These are phyloP conservation scores for Pythium plurisporium DNA, from an alignment of 352 stramenopile species.

Conservation along the genomic window DNA sequence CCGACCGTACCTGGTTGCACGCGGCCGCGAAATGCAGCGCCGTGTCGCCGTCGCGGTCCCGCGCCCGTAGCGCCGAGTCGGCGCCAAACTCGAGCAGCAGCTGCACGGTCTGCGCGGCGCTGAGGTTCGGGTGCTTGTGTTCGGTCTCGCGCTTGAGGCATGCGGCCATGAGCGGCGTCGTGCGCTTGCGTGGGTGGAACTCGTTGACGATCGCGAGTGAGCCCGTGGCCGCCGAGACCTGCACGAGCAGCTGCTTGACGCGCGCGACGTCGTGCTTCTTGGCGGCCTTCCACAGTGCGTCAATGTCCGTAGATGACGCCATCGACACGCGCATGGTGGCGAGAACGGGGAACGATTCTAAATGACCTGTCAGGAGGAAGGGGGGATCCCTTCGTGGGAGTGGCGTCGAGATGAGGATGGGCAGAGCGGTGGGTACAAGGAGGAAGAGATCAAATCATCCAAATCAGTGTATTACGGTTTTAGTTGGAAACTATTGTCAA, in stretches of 20 bases:
- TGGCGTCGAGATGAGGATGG: too few species aligned
- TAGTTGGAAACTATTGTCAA: background rate
- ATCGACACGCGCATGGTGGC: background rate
- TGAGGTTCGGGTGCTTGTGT: conserved; percentile 14
- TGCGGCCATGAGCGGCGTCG: conserved; percentile 70
- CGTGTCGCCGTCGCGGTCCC: conserved; percentile 40
- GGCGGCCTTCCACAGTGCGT: conserved; percentile 22
- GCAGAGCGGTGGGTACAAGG: conserved; percentile 3
- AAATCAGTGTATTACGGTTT: background rate
- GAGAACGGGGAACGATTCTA: background rate
- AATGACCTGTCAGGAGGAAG: background rate
- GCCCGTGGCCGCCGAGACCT: background rate
- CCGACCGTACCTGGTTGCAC: conserved; percentile 37
- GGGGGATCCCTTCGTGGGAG: background rate
- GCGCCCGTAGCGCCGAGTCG: conserved; percentile 34
- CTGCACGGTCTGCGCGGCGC: conserved; percentile 34
- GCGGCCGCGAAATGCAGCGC: conserved; percentile 66
- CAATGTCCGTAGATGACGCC: conserved; percentile 1
- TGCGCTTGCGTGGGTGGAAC: conserved; percentile 43
- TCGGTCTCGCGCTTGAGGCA: conserved; percentile 36
- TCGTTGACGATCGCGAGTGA: conserved; percentile 31
- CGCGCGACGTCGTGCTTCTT: conserved; percentile 16
- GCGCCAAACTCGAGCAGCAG: conserved; percentile 57
- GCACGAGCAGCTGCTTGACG: conserved; percentile 19
- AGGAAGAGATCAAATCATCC: background rate